Evolutionary conservation across 2,329 filamentous ascomycete species (phyloP).

Genomic region (Talaromyces sp.): DNA sequence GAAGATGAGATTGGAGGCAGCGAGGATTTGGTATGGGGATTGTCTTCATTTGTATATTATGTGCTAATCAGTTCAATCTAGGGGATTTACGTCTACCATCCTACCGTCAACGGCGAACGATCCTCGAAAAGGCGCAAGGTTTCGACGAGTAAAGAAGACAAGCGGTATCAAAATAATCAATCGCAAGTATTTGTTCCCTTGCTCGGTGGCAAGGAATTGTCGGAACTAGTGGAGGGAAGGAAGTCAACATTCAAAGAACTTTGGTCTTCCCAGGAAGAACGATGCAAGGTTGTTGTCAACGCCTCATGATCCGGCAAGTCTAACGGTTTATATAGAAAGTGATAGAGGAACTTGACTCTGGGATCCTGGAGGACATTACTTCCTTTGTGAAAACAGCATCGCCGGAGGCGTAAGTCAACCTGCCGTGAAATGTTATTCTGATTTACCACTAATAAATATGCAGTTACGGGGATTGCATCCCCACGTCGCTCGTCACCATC

Average conservation of each 20-base stretch:
- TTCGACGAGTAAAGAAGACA: slow-evolving; percentile 33
- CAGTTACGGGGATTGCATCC: slow-evolving; percentile 41
- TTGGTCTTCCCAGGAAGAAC: slow-evolving; percentile 39
- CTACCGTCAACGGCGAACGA: slow-evolving; percentile 42
- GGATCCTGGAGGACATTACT: slow-evolving; percentile 36
- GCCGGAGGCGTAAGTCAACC: slow-evolving; percentile 33
- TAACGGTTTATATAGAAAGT: slow-evolving; percentile 27
- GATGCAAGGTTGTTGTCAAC: slow-evolving; percentile 33
- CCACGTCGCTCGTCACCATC: slow-evolving; percentile 42
- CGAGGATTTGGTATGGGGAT: slow-evolving; percentile 9
- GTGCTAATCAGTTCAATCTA: slow-evolving; percentile 28
- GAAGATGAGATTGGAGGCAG: not conserved
- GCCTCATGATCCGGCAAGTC: not conserved
- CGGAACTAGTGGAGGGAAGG: slow-evolving; percentile 32
- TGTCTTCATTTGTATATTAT: not conserved
- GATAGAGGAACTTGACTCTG: slow-evolving; percentile 39
- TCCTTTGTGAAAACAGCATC: slow-evolving; percentile 37
- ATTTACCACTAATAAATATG: not conserved
- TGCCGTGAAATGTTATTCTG: not conserved
- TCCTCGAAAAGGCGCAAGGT: slow-evolving; percentile 59
- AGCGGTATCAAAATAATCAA: slow-evolving; percentile 16
- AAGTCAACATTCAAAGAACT: slow-evolving; percentile 37
- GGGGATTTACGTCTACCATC: slow-evolving; percentile 62
- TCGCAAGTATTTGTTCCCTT: slow-evolving; percentile 37
- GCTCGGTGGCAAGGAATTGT: slow-evolving; percentile 37